Evolutionary conservation across 2,329 filamentous ascomycete genomes (phyloP).

Genomic region (Apiospora pterosperma): DNA sequence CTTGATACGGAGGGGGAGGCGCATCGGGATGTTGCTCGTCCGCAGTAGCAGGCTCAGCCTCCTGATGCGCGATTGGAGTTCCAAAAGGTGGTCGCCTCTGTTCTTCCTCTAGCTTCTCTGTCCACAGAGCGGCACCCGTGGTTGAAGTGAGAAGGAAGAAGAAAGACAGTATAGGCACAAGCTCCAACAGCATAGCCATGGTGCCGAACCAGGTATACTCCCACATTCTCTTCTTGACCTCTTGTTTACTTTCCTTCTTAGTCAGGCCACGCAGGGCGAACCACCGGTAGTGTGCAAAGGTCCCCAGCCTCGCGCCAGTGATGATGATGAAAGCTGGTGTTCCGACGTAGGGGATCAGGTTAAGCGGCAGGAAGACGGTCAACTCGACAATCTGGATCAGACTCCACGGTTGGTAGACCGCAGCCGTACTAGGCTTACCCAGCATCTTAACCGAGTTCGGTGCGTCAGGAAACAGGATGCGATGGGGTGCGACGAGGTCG

Average conservation of each 20-base stretch:
- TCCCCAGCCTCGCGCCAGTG: slow-evolving; percentile 83
- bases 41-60: slow-evolving; percentile 11
- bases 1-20: slow-evolving; percentile 34
- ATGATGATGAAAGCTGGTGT: slow-evolving; percentile 83
- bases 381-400: slow-evolving; percentile 88
- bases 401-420: slow-evolving; percentile 85
- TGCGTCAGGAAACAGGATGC: slow-evolving; percentile 64
- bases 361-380: slow-evolving; percentile 74
- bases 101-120: slow-evolving; percentile 68
- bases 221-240: slow-evolving; percentile 65
- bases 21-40: slow-evolving; percentile 24
- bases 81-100: slow-evolving; percentile 21
- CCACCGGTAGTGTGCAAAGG: slow-evolving; percentile 87
- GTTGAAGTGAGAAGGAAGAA: slow-evolving; percentile 89
- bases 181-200: slow-evolving; percentile 76
- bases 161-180: slow-evolving; percentile 90
- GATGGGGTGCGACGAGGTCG: slow-evolving; percentile 63
- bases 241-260: slow-evolving; percentile 69
- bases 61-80: neutral
- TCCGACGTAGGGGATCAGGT: slow-evolving; percentile 80
- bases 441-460: slow-evolving; percentile 74
- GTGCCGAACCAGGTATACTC: slow-evolving; percentile 95
- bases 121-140: slow-evolving; percentile 83
- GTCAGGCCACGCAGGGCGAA: slow-evolving; percentile 75
- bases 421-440: slow-evolving; percentile 73